Evolutionary conservation across 192 early-diverging fungal genomes (phyloP).

Genomic region (Coemansia sp.): DNA sequence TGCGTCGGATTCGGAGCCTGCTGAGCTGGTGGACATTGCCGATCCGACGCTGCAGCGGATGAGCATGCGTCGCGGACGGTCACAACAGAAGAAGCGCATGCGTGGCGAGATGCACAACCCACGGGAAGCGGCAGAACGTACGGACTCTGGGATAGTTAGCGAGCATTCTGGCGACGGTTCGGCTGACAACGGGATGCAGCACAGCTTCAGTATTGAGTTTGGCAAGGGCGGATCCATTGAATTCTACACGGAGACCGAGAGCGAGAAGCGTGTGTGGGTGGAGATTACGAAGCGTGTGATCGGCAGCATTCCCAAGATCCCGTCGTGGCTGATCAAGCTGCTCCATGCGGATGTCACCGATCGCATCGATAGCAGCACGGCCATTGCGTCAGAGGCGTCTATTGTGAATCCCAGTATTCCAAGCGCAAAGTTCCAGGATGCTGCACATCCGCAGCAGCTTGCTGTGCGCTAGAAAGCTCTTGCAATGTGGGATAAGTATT

Average conservation of each 20-base stretch:
- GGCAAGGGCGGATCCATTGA: conserved; percentile 45
- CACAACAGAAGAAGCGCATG: conserved; percentile 3
- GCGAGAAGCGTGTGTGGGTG: conserved; percentile 54
- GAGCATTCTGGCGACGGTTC: conserved; percentile 7
- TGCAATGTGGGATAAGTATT: no score
- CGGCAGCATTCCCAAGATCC: conserved; percentile 51
- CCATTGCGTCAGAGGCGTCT: conserved; percentile 30
- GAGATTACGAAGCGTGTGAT: conserved; percentile 40
- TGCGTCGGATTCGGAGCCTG: conserved; percentile 52
- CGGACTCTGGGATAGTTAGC: conserved; percentile 48
- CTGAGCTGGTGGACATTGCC: conserved; percentile 40
- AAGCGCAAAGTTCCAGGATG: conserved; percentile 39
- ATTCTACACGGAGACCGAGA: conserved; percentile 49
- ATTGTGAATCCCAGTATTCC: conserved; percentile 25
- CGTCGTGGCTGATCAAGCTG: conserved; percentile 55
- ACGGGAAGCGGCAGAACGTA: conserved; percentile 1
- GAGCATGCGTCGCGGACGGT: conserved; percentile 21
- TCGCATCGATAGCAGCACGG: conserved; percentile 19
- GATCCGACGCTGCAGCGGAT: conserved; percentile 38
- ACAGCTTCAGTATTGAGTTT: conserved; percentile 57
- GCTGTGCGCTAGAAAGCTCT: conserved; percentile 2
- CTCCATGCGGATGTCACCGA: conserved; percentile 51
- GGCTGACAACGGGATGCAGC: conserved; percentile 48
- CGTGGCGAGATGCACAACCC: conserved; percentile 2
- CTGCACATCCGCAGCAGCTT: conserved; percentile 27